Percentiles rank a stretch among this genome's conserved stretches.
Conservation (phyloP, 2,329 filamentous ascomycete genomes). For the Tolypocladium sp. region DNA sequence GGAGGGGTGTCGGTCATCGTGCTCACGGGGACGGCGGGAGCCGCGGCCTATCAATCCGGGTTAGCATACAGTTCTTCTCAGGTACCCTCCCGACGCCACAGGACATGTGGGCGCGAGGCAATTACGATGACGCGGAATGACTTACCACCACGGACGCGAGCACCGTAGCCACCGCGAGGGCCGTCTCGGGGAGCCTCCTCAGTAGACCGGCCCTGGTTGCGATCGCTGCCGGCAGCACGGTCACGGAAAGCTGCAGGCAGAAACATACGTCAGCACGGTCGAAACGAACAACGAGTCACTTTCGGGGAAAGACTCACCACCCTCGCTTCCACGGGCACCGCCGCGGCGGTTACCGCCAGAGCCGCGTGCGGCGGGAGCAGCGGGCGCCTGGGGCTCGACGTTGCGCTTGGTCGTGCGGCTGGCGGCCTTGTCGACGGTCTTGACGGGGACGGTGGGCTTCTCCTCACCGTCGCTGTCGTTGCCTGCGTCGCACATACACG, state of each 20-base stretch:
- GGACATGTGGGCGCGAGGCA: background rate
- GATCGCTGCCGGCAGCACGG: constrained; percentile 68
- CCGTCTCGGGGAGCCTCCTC: constrained; percentile 54
- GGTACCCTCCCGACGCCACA: background rate
- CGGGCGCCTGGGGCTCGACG: constrained; percentile 63
- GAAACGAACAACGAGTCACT: background rate
- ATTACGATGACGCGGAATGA: constrained; percentile 1
- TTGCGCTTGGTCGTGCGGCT: constrained; percentile 77
- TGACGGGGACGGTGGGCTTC: constrained; percentile 75
- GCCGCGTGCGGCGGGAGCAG: constrained; percentile 42
- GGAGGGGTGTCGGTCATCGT: constrained; percentile 48
- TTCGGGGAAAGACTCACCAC: constrained; percentile 51
- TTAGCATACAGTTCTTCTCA: background rate
- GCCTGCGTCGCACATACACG: constrained; percentile 27
- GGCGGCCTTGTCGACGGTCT: constrained; percentile 78
- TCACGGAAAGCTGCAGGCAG: constrained; percentile 69
- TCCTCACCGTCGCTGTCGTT: constrained; percentile 52
- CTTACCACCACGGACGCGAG: constrained; percentile 53
- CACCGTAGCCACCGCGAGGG: constrained; percentile 53
- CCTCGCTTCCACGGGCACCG: constrained; percentile 68
- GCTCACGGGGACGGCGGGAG: constrained; percentile 40
- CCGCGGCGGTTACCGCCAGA: constrained; percentile 41
- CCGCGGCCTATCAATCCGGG: constrained; percentile 38
- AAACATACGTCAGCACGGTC: background rate
- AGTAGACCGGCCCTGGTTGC: constrained; percentile 73